Evolutionary conservation across 768 basidiomycete species (phyloP), one percentile per base, ranked within the genome.

Genomic region (Leccinum ochraceum): DNA sequence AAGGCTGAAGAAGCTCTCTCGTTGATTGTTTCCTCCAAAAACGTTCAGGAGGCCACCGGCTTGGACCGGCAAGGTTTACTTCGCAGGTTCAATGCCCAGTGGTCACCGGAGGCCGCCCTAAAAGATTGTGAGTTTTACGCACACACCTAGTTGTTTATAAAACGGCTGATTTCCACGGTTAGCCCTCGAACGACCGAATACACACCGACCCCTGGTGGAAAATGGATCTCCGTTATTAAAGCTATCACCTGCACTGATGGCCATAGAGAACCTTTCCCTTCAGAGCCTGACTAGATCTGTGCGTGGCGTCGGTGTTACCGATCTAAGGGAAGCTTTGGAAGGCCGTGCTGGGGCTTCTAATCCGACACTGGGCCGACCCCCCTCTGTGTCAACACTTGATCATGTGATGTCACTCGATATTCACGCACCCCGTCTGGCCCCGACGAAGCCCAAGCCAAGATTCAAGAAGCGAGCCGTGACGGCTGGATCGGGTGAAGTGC

Each of bases 251-350:
- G 87, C 89, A 16, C 78, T 96, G 62, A 96, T 95, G 92, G 88
- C 91, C 65, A 90, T 92, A 56, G 91, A 95, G 67, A 96, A 96
- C 71, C 79, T 92, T 36, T 96, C 95, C 6, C 79, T 94, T 58
- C 90, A 92, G 70, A 94, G 92, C 68, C 76, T 96, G 59, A 83
- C 89, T 20, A 83, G 91, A 58, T 90, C 91, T 4, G 84, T 85
- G 3, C 83, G 89, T 60, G 88, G 89, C 0, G 86, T 96, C 16
- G 95, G 94, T 24, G 94, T 96, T 24, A 87, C 85, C 1, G 94
- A 95, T 70, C 80, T 97, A 34, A 82, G 94, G 56, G 94, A 95
- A 66, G 95, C 95, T 4, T 77, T 97, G 4, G 92, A 94, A 76
- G 92, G 92, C 24, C 85, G 92, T 44, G 86, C 84, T 66, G 90